A percentile compares a stretch with the other conserved stretches of the same genome.
phyloP scores from a whole-genome alignment of 169 alveolate genomes.

The Eimeria zaria region DNA sequence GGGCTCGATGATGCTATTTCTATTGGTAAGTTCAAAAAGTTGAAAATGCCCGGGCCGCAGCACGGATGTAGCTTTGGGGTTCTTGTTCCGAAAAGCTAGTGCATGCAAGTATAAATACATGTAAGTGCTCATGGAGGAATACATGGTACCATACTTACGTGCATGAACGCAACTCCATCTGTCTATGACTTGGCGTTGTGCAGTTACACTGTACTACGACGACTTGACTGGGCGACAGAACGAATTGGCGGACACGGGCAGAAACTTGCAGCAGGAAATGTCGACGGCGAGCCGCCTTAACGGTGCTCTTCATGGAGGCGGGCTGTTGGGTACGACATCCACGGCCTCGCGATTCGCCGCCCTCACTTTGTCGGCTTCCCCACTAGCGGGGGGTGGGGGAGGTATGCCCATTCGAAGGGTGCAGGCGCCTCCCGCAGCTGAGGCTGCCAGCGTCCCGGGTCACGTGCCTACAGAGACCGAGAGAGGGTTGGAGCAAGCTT shows the following conservation, averaged over 20 bases:
- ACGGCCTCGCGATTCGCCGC: not conserved
- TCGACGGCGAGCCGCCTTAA: not conserved
- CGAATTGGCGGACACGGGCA: conserved; percentile 21
- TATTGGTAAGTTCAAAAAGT: conserved; percentile 1
- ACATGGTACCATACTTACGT: too few relatives aligned
- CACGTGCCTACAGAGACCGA: conserved; percentile 6
- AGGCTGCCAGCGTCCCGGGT: conserved; percentile 54
- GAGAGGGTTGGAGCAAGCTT: conserved; percentile 49
- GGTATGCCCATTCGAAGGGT: not conserved
- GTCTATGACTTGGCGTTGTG: not conserved
- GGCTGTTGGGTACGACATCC: not conserved
- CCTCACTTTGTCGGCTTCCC: not conserved
- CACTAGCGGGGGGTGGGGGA: not conserved
- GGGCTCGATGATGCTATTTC: conserved; percentile 58
- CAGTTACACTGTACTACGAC: conserved; percentile 6
- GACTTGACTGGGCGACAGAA: conserved; percentile 29
- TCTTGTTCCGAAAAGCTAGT: too few relatives aligned
- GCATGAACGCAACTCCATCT: too few relatives aligned
- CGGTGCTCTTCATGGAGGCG: not conserved
- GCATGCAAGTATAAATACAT: not conserved
- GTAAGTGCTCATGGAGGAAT: too few relatives aligned
- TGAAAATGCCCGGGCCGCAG: not conserved
- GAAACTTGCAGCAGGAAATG: conserved; percentile 19
- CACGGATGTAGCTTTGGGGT: not conserved
- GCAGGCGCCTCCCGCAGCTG: conserved; percentile 30